Conservation (phyloP, 176 grass and related monocot species). For the Saccharum officinarum region DNA sequence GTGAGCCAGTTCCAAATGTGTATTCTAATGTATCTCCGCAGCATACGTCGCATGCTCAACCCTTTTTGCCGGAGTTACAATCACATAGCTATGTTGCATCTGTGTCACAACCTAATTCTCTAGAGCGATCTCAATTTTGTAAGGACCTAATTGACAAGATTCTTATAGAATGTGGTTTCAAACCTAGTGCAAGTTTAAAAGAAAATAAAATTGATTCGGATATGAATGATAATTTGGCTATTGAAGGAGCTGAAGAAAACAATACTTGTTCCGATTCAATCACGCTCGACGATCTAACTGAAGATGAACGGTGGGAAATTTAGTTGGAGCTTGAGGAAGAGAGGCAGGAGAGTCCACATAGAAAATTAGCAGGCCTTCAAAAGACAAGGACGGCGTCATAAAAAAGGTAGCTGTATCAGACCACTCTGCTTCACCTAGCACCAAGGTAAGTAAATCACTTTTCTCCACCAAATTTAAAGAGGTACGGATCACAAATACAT, state of each 20-base stretch:
- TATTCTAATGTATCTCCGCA: no score
- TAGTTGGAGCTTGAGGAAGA: neutral
- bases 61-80: neutral
- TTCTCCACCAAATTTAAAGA: no score
- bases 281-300: neutral
- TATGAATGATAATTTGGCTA: neutral
- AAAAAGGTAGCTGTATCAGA: neutral
- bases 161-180: neutral
- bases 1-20: no score
- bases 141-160: neutral
- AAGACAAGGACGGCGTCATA: neutral
- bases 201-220: neutral
- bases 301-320: neutral
- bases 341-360: neutral
- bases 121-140: neutral
- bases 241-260: neutral
- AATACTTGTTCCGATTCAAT: neutral
- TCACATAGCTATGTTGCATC: no score
- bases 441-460: neutral
- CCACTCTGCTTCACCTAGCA: neutral
- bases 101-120: neutral
- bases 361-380: neutral
- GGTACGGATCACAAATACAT: no score
- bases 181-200: neutral
- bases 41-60: neutral